phyloP scores from a whole-genome alignment of 164 flowering plant species.

The Hamamelis virginiana region DNA sequence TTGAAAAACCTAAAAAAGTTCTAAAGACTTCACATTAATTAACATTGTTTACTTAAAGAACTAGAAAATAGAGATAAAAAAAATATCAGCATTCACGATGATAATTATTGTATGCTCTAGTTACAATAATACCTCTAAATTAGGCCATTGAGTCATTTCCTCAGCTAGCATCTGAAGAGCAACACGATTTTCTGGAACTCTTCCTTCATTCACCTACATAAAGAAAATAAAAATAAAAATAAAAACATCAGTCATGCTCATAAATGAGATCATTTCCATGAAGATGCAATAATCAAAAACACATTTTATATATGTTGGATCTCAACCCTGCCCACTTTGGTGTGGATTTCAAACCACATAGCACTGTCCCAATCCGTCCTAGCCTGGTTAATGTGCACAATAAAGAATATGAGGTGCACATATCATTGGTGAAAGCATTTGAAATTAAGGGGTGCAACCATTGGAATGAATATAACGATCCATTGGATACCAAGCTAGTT shows the following conservation, averaged over 20 bases:
- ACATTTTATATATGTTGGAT: background rate
- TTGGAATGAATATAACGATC: too few species aligned
- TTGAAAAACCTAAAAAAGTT: too few species aligned
- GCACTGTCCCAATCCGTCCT: too few species aligned
- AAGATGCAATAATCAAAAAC: background rate
- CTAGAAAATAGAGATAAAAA: background rate
- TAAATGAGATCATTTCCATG: background rate
- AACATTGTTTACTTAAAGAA: too few species aligned
- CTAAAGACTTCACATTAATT: too few species aligned
- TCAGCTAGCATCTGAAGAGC: constrained; percentile 80
- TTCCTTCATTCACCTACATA: constrained; percentile 80
- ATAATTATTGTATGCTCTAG: background rate
- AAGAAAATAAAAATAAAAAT: too few species aligned
- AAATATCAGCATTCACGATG: background rate
- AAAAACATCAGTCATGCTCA: background rate
- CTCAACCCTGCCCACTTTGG: background rate
- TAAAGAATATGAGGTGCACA: too few species aligned
- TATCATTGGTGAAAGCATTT: too few species aligned
- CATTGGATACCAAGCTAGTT: too few species aligned
- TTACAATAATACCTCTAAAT: constrained; percentile 68
- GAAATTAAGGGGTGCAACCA: too few species aligned
- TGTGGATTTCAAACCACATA: too few species aligned
- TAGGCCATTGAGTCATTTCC: constrained; percentile 86
- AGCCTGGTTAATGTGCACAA: too few species aligned
- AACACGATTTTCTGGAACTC: constrained; percentile 65